Evolutionary conservation across 495 filamentous ascomycete species (phyloP), one percentile per base, ranked within the genome.

Genomic region (Talaromyces nanjingensis): DNA sequence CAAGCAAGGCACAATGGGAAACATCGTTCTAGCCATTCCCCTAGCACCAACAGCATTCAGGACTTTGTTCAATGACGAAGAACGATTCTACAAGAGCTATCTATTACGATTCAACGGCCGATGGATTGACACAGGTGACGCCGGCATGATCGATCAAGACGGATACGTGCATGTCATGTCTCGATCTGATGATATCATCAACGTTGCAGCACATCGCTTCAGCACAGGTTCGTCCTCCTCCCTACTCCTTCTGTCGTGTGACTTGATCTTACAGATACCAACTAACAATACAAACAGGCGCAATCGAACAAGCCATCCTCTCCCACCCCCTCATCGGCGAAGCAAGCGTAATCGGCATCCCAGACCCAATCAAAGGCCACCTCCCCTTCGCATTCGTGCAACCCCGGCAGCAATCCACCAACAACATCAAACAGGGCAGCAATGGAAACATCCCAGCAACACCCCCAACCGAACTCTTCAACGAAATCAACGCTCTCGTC

Each of bases 161-260:
- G 90, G 89, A 2, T 96, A 96, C 71, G 83, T 96, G 56, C 88
- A 91, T 70, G 85, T 96, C 69, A 92, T 96, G 90, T 85, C 88
- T 2, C 82, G 92, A 62, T 85, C 86, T 4, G 93, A 97, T 79
- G 93, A 97, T 73, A 88, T 97, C 64, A 96, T 97, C 71, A 97
- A 97, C 69, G 93, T 96, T 1, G 92, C 93, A 29, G 93, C 93
- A 2, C 93, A 97, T 76, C 85, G 93, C 4, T 92, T 97, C 65
- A 91, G 87, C 68, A 97, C 92, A 2, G 92, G 89, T 89, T 78
- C 70, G n/a, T 29, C 22, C 54, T 24, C 9, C 18, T 29, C 3
- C 22, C 33, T 25, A 24, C 49, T 55, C 8, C 54, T n/a, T 18
- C 24, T 16, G 12, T 5, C 3, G 37, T 33, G 0, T 24, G 24